phyloP scores from a whole-genome alignment of 2,329 filamentous ascomycete species.

The Colletotrichum higginsianum region DNA sequence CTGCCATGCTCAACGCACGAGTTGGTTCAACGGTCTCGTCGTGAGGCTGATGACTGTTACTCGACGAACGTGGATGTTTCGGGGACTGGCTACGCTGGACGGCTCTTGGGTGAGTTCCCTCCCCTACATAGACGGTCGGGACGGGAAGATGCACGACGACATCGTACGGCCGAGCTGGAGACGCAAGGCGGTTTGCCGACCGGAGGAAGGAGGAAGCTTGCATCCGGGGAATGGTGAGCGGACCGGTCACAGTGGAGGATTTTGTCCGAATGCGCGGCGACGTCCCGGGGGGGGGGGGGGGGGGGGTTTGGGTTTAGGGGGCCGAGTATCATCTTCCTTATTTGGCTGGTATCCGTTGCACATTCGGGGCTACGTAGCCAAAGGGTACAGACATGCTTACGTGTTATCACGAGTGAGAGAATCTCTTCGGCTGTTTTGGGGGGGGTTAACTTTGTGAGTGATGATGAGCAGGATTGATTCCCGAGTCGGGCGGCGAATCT shows the following conservation, averaged over 20 bases:
- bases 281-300: not conserved
- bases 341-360: not conserved
- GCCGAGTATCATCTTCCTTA: not conserved
- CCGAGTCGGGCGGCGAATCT: not conserved
- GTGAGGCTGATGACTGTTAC: not conserved
- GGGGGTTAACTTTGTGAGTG: no score
- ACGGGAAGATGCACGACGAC: not conserved
- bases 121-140: not conserved
- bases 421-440: not conserved
- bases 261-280: not conserved
- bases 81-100: not conserved
- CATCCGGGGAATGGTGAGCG: not conserved
- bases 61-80: not conserved
- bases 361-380: no score
- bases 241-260: not conserved
- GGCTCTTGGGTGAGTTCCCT: not conserved
- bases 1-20: not conserved
- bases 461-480: no score
- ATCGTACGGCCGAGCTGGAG: not conserved
- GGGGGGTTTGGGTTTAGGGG: no score
- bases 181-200: not conserved
- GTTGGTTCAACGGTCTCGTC: not conserved
- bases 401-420: not conserved
- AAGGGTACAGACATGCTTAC: not conserved
- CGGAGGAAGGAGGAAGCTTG: not conserved